These are phyloP conservation scores for Stereocaulon alpinum DNA, from an alignment of 495 filamentous ascomycete genomes.

Conservation along the genomic window DNA sequence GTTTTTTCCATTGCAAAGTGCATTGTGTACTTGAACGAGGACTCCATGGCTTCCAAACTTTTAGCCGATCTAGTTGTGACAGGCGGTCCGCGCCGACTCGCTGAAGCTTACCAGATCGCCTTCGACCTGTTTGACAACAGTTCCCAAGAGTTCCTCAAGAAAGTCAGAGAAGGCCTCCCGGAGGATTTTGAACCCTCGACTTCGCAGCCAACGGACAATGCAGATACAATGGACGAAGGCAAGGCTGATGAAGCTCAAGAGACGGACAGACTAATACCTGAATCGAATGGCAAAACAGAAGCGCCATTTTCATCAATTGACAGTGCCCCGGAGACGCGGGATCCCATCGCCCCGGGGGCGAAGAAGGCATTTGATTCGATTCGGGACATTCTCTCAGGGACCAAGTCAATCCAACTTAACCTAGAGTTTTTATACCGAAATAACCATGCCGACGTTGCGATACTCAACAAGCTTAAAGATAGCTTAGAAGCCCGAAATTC, in stretches of 20 bases:
- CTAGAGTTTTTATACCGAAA: constrained; percentile 93
- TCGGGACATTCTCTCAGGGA: constrained; percentile 76
- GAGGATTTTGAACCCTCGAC: constrained; percentile 27
- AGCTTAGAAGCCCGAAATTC: constrained; percentile 92
- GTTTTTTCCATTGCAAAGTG: constrained; percentile 98
- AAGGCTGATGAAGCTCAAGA: constrained; percentile 40
- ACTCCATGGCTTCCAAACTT: constrained; percentile 82
- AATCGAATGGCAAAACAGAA: constrained; percentile 27
- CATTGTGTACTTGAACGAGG: constrained; percentile 89
- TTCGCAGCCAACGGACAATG: constrained; percentile 22
- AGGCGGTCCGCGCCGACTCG: constrained; percentile 62
- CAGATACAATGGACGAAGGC: constrained; percentile 35
- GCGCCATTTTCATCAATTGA: constrained; percentile 27
- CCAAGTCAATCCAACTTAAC: constrained; percentile 85
- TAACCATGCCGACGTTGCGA: constrained; percentile 77
- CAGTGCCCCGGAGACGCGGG: constrained; percentile 35
- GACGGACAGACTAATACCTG: constrained; percentile 41
- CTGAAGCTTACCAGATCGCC: constrained; percentile 91
- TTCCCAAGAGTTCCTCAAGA: constrained; percentile 90
- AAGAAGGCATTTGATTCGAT: constrained; percentile 65
- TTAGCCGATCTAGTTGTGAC: constrained; percentile 72
- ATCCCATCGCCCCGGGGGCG: constrained; percentile 34
- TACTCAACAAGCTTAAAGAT: constrained; percentile 92
- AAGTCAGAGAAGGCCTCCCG: constrained; percentile 73
- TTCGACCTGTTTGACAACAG: constrained; percentile 98